These are phyloP conservation scores for Ascochyta rabiei DNA, from an alignment of 2,329 filamentous ascomycete species.

Conservation along the genomic window DNA sequence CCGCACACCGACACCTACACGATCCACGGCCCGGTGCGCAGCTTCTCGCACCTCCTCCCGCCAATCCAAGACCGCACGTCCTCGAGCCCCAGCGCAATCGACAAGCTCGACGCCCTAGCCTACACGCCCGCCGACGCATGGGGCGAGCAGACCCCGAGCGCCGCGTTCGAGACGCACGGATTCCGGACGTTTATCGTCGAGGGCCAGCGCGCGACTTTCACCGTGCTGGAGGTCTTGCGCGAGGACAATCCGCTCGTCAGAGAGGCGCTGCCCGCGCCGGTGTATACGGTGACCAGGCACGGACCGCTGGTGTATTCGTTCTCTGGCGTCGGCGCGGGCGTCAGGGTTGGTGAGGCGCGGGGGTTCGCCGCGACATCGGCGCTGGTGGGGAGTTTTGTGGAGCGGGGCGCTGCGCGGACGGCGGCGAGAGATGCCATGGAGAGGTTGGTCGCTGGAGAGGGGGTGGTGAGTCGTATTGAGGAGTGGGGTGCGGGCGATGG, in stretches of 20 bases:
- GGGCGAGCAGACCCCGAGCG: constrained; percentile 5
- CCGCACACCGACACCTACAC: constrained; percentile 29
- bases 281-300: constrained; percentile 24
- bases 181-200: constrained; percentile 23
- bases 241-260: constrained; percentile 18
- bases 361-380: constrained; percentile 10
- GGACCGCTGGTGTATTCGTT: constrained; percentile 22
- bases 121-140: constrained; percentile 6
- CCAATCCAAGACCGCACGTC: constrained; percentile 17
- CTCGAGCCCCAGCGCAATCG: constrained; percentile 29
- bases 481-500: constrained; percentile 17
- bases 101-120: constrained; percentile 20
- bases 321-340: background rate
- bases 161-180: constrained; percentile 8
- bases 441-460: constrained; percentile 10
- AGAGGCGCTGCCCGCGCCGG: constrained; percentile 17
- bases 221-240: constrained; percentile 17
- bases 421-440: constrained; percentile 22
- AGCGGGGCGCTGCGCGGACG: constrained; percentile 10
- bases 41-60: constrained; percentile 27
- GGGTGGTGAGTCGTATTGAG: constrained; percentile 4
- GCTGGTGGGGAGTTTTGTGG: constrained; percentile 16
- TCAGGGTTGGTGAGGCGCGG: background rate
- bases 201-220: constrained; percentile 24
- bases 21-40: constrained; percentile 23